Evolutionary conservation across 129 eudicot genomes (phyloP), one percentile per base, ranked within the genome.

Genomic region (Centrapalus pauciflorus): DNA sequence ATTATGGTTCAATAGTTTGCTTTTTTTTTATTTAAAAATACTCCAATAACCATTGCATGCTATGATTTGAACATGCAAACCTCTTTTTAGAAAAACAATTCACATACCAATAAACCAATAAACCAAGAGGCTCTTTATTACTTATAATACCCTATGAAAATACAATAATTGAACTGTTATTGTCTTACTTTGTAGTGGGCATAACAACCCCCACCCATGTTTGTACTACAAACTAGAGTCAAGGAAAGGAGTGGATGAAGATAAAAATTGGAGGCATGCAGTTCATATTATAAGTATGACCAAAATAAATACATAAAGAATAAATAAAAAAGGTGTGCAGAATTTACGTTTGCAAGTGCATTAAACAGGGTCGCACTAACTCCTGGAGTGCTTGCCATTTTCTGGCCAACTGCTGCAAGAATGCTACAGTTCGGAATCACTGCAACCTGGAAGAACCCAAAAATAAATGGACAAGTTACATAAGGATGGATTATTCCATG

Each of bases 301-400:
- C 3, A 73, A n/a, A n/a, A n/a, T n/a, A n/a, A n/a, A n/a, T n/a
- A n/a, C n/a, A n/a, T n/a, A n/a, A n/a, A n/a, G n/a, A n/a, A n/a
- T n/a, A n/a, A n/a, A n/a, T n/a, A n/a, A 64, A 12, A 46, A 63
- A 63, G 35, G 14, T 29, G 14, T 62, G 26, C 3, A 61, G 23
- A 56, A 56, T 76, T 51, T 33, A 89, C 99, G 95, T 89, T 89
- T 66, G 99, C 99, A 59, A 93, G 88, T 28, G 99, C 99, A 84
- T 76, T 82, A 72, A 93, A 93, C 7, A 93, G 84, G 66, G 95
- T 89, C 49, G 99, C 99, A 79, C 99, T 93, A 52, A 93, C 99
- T 73, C 99, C 99, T 70, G 99, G 96, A 38, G 99, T 88, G 64
- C 99, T 93, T 17, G 99, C 99, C 99, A 93, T 93, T 81, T 79